Conservation (phyloP, 2,329 filamentous ascomycete species). For the Capronia epimyces region DNA sequence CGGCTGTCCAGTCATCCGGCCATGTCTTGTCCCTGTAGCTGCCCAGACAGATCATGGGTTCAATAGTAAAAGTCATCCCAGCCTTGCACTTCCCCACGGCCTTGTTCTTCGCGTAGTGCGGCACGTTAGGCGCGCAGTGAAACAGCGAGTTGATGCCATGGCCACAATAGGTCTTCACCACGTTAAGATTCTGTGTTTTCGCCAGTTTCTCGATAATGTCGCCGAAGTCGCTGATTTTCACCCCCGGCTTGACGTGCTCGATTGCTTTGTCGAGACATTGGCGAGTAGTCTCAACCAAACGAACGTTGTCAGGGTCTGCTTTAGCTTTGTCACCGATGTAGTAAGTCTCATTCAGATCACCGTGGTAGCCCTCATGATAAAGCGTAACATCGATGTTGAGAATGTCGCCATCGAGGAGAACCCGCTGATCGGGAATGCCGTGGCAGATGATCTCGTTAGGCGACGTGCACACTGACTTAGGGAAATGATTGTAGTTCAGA, state of each 20-base stretch:
- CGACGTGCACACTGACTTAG: conserved; percentile 96
- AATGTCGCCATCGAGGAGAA: conserved; percentile 87
- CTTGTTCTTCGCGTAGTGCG: conserved; percentile 98
- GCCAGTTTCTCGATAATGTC: conserved; percentile 94
- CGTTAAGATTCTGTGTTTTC: conserved; percentile 76
- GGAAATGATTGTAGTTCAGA: conserved; percentile 91
- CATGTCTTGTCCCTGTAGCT: conserved; percentile 90
- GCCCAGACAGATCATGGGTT: conserved; percentile 94
- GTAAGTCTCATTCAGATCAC: conserved; percentile 97
- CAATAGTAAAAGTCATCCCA: conserved; percentile 98
- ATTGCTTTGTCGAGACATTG: conserved; percentile 90
- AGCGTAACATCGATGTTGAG: conserved; percentile 94
- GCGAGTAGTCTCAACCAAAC: conserved; percentile 83
- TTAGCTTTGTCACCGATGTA: conserved; percentile 88
- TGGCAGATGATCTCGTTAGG: conserved; percentile 98
- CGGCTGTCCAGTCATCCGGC: conserved; percentile 98
- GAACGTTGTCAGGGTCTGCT: conserved; percentile 77
- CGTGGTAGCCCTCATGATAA: conserved; percentile 92
- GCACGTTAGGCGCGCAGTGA: conserved; percentile 88
- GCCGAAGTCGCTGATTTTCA: conserved; percentile 85
- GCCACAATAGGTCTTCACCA: conserved; percentile 92
- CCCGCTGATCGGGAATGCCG: conserved; percentile 88
- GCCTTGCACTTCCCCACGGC: conserved; percentile 88
- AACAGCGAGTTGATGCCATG: conserved; percentile 93
- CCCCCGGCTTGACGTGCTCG: conserved; percentile 85